Conservation (phyloP, 2,329 filamentous ascomycete genomes). For the Knufia fluminis region DNA sequence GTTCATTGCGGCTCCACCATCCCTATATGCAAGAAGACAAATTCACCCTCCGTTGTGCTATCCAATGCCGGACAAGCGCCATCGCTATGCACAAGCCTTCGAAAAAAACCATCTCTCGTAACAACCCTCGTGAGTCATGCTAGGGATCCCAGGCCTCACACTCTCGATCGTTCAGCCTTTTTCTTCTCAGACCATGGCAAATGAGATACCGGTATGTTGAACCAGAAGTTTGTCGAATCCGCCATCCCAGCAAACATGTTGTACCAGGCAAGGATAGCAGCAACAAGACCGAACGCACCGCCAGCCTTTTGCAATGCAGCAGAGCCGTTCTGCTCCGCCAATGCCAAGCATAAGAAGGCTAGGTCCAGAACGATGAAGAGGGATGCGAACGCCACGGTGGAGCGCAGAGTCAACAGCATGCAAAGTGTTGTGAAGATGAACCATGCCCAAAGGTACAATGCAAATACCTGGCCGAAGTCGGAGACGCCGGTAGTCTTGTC, state of each 20-base stretch:
- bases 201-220: conserved; percentile 21
- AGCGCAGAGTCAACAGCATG: conserved; percentile 19
- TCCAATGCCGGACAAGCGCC: too few species aligned
- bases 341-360: background rate
- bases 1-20: too few species aligned
- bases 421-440: conserved; percentile 23
- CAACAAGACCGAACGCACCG: conserved; percentile 45
- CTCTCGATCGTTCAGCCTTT: background rate
- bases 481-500: conserved; percentile 11
- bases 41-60: too few species aligned
- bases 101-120: too few species aligned
- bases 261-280: conserved; percentile 47
- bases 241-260: conserved; percentile 47
- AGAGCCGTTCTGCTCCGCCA: background rate
- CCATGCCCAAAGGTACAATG: conserved; percentile 18
- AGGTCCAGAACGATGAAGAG: background rate
- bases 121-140: too few species aligned
- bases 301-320: conserved; percentile 32
- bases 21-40: too few species aligned
- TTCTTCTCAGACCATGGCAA: conserved; percentile 23
- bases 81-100: too few species aligned
- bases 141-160: background rate
- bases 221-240: conserved; percentile 39
- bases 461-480: conserved; percentile 9
- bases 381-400: background rate